Conservation (phyloP, 805 yeast species). For the Saccharomycopsis microspora region DNA sequence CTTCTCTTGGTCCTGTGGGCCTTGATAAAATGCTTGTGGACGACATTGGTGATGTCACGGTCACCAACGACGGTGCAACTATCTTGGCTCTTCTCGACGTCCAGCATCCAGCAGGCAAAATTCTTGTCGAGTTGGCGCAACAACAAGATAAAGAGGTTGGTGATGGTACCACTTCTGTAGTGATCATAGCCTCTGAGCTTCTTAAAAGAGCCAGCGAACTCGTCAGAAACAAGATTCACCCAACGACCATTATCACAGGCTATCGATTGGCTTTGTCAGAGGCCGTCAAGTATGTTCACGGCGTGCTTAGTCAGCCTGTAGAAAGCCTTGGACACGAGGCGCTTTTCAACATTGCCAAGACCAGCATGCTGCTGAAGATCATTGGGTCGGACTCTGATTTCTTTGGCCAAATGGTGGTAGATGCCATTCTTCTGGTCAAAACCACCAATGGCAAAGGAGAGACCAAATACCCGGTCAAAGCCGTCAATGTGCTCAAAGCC, state of each 20-base stretch:
- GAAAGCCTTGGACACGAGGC: conserved; percentile 74
- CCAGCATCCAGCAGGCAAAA: conserved; percentile 98
- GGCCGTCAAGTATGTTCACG: conserved; percentile 77
- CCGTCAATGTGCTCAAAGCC: conserved; percentile 90
- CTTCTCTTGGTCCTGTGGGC: conserved; percentile 97
- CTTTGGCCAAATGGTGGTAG: conserved; percentile 84
- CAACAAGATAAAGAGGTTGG: conserved; percentile 99
- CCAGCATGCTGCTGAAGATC: conserved; percentile 94
- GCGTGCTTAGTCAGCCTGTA: conserved; percentile 72
- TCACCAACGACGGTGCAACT: conserved; percentile 98
- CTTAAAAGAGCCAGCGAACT: conserved; percentile 87
- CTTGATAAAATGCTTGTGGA: conserved; percentile 97
- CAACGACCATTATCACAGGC: conserved; percentile 96
- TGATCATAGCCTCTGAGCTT: conserved; percentile 87
- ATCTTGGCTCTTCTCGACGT: conserved; percentile 84
- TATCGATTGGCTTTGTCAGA: conserved; percentile 89
- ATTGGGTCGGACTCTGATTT: conserved; percentile 91
- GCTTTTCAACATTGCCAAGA: conserved; percentile 82
- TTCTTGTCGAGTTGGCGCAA: conserved; percentile 92
- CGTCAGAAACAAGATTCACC: conserved; percentile 89
- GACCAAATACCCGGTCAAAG: conserved; percentile 87
- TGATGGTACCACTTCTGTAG: conserved; percentile 97
- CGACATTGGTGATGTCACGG: conserved; percentile 98
- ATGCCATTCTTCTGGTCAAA: conserved; percentile 89
- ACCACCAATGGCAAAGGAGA: conserved; percentile 86